phyloP scores from a whole-genome alignment of 495 filamentous ascomycete genomes.

The Neurospora sublineolata region DNA sequence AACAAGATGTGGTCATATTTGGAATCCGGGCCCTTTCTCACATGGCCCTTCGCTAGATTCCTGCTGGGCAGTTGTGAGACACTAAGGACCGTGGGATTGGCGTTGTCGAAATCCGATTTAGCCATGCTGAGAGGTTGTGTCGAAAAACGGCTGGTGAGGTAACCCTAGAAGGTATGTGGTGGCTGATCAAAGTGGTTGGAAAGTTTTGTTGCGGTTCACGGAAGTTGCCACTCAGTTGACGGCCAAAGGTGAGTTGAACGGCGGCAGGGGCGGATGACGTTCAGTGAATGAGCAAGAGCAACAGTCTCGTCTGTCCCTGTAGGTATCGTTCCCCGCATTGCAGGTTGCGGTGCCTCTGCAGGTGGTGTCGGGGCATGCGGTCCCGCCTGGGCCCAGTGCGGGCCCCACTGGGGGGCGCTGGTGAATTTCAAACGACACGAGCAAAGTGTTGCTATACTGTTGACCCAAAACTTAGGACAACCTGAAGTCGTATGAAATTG shows the following conservation, averaged over 20 bases:
- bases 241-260: neutral
- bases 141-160: neutral
- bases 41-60: conserved; percentile 22
- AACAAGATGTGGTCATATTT: conserved; percentile 27
- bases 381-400: neutral
- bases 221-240: neutral
- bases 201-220: neutral
- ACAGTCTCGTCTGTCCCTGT: neutral
- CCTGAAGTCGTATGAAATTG: neutral
- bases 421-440: neutral
- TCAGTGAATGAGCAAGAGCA: neutral
- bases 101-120: conserved; percentile 53
- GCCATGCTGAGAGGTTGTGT: conserved; percentile 11
- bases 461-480: no score
- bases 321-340: neutral
- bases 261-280: neutral
- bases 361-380: neutral
- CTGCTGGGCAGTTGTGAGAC: conserved; percentile 81
- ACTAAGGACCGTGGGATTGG: conserved; percentile 87
- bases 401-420: neutral
- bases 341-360: neutral
- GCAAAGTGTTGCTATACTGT: no score
- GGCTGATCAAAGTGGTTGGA: neutral
- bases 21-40: conserved; percentile 19
- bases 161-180: neutral